A percentile compares a stretch with the other conserved stretches of the same genome.
phyloP scores from a whole-genome alignment of 2,329 filamentous ascomycete genomes.

The Orbilia oligospora region DNA sequence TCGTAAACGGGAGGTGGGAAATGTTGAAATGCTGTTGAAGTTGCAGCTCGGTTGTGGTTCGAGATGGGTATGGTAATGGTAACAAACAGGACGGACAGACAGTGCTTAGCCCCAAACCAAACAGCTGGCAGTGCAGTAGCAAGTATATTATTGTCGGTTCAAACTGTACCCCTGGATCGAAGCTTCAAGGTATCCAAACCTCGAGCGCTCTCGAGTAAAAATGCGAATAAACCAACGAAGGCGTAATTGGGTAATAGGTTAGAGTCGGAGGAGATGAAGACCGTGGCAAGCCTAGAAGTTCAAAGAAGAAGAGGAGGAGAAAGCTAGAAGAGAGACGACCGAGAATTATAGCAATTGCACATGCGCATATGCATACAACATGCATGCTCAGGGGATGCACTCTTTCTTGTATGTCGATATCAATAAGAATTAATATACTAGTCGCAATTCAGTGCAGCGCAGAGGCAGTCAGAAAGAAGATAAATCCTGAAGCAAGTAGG shows the following conservation, averaged over 20 bases:
- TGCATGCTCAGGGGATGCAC: not conserved
- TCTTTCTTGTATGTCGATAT: not conserved
- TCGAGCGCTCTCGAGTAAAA: not conserved
- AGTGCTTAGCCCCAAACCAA: slow-evolving; percentile 38
- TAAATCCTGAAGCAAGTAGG: no score
- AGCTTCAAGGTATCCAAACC: not conserved
- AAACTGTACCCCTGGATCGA: slow-evolving; percentile 21
- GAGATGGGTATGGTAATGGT: not conserved
- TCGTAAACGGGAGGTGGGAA: slow-evolving; percentile 2
- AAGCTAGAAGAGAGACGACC: not conserved
- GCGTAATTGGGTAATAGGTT: not conserved
- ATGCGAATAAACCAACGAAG: not conserved
- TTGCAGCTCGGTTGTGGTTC: slow-evolving; percentile 7
- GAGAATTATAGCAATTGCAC: slow-evolving; percentile 5
- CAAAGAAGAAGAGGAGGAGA: not conserved
- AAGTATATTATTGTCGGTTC: slow-evolving; percentile 14
- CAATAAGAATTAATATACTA: not conserved
- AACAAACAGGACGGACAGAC: not conserved
- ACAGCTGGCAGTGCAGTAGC: slow-evolving; percentile 36
- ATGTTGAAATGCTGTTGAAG: slow-evolving; percentile 18
- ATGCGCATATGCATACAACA: not conserved
- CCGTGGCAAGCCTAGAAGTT: not conserved
- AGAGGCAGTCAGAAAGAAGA: no score
- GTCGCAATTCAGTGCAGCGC: no score
- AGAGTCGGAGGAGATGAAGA: not conserved